A percentile compares a stretch with the other conserved stretches of the same genome.
These are phyloP conservation scores for Aspergillus piperis DNA, from an alignment of 2,329 filamentous ascomycete genomes.

Conservation along the genomic window DNA sequence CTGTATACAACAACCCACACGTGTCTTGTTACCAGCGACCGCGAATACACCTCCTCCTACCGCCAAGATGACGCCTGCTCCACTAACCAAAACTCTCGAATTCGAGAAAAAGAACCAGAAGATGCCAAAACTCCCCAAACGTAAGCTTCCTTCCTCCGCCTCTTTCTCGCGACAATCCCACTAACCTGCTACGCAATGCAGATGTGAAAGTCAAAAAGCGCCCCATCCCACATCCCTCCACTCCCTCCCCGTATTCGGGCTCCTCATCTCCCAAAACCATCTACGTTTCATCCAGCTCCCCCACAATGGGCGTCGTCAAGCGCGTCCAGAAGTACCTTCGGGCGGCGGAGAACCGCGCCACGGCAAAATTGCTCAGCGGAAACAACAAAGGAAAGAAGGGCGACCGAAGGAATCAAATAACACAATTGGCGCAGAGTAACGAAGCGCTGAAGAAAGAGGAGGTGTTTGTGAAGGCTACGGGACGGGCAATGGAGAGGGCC, in stretches of 20 bases:
- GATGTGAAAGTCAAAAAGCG: conserved; percentile 56
- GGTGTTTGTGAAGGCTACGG: conserved; percentile 61
- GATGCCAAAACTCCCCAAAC: conserved; percentile 39
- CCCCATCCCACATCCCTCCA: conserved; percentile 58
- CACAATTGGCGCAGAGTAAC: conserved; percentile 33
- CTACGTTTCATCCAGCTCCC: conserved; percentile 57
- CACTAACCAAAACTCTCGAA: conserved; percentile 22
- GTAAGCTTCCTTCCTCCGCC: conserved; percentile 21
- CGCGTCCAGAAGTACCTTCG: conserved; percentile 58
- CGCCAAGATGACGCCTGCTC: not conserved
- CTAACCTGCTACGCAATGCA: conserved; percentile 22
- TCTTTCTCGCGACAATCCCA: not conserved
- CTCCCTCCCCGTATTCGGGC: conserved; percentile 56
- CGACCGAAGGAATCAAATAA: conserved; percentile 32
- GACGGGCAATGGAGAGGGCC: conserved; percentile 60
- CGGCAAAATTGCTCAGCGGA: conserved; percentile 43
- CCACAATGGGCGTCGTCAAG: conserved; percentile 62
- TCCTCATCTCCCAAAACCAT: conserved; percentile 54
- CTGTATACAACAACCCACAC: not conserved
- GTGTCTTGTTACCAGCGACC: not conserved
- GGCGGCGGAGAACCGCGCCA: conserved; percentile 54
- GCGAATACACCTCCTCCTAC: not conserved
- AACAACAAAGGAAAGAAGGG: conserved; percentile 24
- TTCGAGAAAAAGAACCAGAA: conserved; percentile 44
- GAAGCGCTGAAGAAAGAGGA: conserved; percentile 47